Base-by-base conservation (phyloP, 495 filamentous ascomycete genomes). In the Zalerion maritima region DNA sequence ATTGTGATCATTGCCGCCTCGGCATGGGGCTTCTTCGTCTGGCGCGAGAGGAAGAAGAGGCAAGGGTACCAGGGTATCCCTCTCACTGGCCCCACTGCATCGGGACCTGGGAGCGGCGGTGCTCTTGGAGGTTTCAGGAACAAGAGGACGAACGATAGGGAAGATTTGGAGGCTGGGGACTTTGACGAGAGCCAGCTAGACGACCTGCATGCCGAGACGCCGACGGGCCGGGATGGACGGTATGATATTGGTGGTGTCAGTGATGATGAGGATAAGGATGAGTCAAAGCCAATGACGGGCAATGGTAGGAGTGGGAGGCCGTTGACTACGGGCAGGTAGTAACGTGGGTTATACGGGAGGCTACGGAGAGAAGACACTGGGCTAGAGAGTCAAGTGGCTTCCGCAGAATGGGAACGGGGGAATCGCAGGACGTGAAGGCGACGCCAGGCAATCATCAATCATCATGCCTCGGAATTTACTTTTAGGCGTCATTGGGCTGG, bases 151-250 rank as follows among this genome's bases (percentile, higher is more conserved):
- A 24, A n/a, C 18, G 36, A 45, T 17, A 49, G 43, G 3, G 47
- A 60, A 16, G 81, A 86, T 49, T 54, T 93, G 18, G 84, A 93
- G 52, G 77, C 79, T 10, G 77, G 62, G 8, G 84, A 87, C 47
- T 96, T 89, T 56, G 85, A 96, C 41, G 89, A 94, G 54, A 68
- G 67, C 23, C 81, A 92, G 49, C 45, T 94, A 19, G 81, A 92
- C 46, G 71, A 85, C 37, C 49, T 91, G 25, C 69, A 78, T 34
- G 49, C 69, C 14, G 40, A 35, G 11, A 66, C 56, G 16, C 64
- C 61, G 10, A 51, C 36, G 2, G 56, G 58, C 9, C 47, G 52
- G 2, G 45, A 46, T n/a, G 41, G 50, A 14, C 55, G 50, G 23
- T 78, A 76, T 41, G 72, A 64, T 41, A 52, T 78, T 9, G 77